These are phyloP conservation scores for Coprinellus aureogranulatus DNA, from an alignment of 768 basidiomycete genomes.

Conservation along the genomic window DNA sequence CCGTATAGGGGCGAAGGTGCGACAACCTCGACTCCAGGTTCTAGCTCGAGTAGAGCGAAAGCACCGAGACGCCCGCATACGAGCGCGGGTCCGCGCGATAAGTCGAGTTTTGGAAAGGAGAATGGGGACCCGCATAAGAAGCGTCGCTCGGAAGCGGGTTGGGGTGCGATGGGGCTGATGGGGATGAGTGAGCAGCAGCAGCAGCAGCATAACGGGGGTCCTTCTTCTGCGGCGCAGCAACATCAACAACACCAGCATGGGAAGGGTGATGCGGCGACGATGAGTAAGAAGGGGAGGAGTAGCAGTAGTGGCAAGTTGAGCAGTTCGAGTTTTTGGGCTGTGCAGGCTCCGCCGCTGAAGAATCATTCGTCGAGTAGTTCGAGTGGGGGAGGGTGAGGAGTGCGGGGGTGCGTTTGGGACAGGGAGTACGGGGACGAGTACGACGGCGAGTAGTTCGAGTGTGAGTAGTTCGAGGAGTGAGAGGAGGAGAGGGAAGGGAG, in stretches of 20 bases:
- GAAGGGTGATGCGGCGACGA: no score
- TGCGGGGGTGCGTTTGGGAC: conserved; percentile 25
- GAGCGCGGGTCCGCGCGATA: conserved; percentile 69
- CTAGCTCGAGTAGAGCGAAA: conserved; percentile 25
- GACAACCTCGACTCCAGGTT: conserved; percentile 8
- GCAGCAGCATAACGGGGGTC: no score
- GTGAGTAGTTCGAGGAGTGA: conserved; percentile 10
- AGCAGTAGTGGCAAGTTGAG: conserved; percentile 11
- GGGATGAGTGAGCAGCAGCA: conserved; percentile 1
- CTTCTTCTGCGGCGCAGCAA: no score
- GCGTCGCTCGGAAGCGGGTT: conserved; percentile 11
- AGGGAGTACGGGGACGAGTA: conserved; percentile 36
- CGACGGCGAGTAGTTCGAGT: conserved; percentile 28
- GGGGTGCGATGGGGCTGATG: conserved; percentile 3
- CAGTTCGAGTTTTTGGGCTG: conserved; percentile 15
- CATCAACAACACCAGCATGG: no score
- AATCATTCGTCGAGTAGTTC: conserved; percentile 11
- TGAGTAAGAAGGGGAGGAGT: conserved; percentile 7
- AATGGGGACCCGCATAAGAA: conserved; percentile 11
- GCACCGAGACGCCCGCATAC: conserved; percentile 62
- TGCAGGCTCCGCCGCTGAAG: conserved; percentile 14
- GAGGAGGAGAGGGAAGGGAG: conserved; percentile 4
- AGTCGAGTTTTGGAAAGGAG: conserved; percentile 29
- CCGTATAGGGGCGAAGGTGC: neutral
- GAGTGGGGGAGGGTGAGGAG: conserved; percentile 15